Conservation (phyloP, 176 grass and related monocot species). For the Bolboschoenus planiculmis region DNA sequence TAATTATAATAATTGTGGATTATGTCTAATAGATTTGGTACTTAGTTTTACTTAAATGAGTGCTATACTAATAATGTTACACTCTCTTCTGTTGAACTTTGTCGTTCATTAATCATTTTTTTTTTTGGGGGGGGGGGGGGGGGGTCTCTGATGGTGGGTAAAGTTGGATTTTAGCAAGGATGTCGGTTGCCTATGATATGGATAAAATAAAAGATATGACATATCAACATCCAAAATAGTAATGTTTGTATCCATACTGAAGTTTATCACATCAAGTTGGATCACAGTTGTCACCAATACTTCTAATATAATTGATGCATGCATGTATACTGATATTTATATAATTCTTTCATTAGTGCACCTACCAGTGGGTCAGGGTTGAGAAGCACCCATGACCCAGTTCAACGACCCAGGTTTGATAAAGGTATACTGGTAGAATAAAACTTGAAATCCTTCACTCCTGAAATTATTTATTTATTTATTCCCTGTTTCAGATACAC, state of each 20-base stretch:
- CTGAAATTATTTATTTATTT: neutral
- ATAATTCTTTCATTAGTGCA: neutral
- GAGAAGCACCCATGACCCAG: neutral
- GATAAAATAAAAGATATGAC: neutral
- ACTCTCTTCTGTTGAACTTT: neutral
- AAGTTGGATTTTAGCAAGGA: neutral
- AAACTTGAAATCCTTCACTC: neutral
- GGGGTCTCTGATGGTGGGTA: neutral
- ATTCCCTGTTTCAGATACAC: neutral
- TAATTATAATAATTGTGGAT: neutral
- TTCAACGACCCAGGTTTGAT: neutral
- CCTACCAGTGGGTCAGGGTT: neutral
- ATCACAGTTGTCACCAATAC: neutral
- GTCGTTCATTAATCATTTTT: slow-evolving; percentile 10
- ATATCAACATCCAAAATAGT: neutral
- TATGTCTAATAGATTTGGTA: neutral
- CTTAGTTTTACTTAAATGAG: neutral
- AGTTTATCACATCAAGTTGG: neutral
- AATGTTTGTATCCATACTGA: neutral
- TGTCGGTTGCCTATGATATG: too few species aligned
- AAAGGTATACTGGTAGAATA: neutral
- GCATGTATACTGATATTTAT: neutral
- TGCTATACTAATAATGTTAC: neutral
- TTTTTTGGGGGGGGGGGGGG: neutral
- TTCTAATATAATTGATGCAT: neutral